These are phyloP conservation scores for Alternaria consortialis DNA, from an alignment of 2,329 filamentous ascomycete species.

Conservation along the genomic window DNA sequence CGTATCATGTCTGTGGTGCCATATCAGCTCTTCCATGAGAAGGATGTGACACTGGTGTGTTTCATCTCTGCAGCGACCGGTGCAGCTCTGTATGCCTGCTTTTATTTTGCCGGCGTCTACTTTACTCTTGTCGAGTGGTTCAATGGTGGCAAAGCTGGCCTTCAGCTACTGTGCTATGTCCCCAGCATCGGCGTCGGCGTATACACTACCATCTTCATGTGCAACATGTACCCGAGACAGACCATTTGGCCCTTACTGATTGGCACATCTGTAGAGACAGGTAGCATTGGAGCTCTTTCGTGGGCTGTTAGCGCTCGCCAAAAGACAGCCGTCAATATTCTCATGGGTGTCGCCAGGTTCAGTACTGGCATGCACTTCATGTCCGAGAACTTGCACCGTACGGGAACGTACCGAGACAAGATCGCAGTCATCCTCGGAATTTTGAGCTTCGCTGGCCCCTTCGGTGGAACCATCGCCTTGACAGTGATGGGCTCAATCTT, in stretches of 20 bases:
- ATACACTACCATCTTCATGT: conserved; percentile 1
- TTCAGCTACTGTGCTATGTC: conserved; percentile 6
- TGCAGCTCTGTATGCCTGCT: conserved; percentile 3
- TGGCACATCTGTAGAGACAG: conserved; percentile 1
- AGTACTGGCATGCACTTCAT: too few relatives aligned
- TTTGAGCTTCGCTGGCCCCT: too few relatives aligned
- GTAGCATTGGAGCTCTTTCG: too few relatives aligned
- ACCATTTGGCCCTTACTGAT: neutral
- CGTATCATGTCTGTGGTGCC: conserved; percentile 3
- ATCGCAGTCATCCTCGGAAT: too few relatives aligned
- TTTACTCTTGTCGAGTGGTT: conserved; percentile 5
- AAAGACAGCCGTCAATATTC: too few relatives aligned
- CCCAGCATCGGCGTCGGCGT: conserved; percentile 6
- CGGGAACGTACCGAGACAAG: too few relatives aligned
- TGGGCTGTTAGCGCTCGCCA: too few relatives aligned
- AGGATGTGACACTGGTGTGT: conserved; percentile 4
- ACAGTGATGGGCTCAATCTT: too few relatives aligned
- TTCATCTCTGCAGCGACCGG: conserved; percentile 8
- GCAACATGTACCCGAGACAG: conserved; percentile 4
- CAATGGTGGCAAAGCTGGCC: conserved; percentile 4
- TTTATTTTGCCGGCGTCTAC: conserved; percentile 9
- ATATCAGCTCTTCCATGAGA: conserved; percentile 8
- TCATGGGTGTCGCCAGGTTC: too few relatives aligned
- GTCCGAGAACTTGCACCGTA: too few relatives aligned
- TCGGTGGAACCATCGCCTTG: too few relatives aligned